Percentiles rank a stretch among this genome's conserved stretches.
Conservation (phyloP, 2,329 filamentous ascomycete species). For the Apiospora sp. region DNA sequence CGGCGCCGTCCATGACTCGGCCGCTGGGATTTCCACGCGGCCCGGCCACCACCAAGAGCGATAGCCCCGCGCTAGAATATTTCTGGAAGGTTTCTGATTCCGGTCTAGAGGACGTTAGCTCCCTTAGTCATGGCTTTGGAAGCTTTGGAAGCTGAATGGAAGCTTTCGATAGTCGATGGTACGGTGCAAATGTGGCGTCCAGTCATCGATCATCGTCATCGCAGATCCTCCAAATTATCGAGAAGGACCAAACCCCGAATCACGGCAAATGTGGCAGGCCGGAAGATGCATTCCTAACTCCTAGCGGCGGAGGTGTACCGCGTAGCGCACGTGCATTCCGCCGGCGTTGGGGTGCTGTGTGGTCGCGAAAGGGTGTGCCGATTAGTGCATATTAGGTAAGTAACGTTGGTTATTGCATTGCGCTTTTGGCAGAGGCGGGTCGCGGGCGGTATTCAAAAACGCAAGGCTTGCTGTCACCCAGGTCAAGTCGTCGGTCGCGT, state of each 20-base stretch:
- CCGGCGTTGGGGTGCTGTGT: background rate
- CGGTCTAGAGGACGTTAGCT: slow-evolving; percentile 3
- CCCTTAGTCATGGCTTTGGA: background rate
- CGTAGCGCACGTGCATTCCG: background rate
- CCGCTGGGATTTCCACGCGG: slow-evolving; percentile 10
- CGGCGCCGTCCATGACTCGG: slow-evolving; percentile 15
- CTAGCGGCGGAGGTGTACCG: background rate
- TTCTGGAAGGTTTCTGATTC: slow-evolving; percentile 8
- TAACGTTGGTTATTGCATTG: background rate
- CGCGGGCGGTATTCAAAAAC: background rate
- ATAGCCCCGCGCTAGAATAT: background rate
- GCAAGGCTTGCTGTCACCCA: background rate
- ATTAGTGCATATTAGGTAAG: background rate
- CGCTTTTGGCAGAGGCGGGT: background rate
- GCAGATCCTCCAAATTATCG: background rate
- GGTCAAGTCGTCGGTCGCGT: background rate
- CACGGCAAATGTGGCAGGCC: background rate
- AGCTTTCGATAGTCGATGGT: background rate
- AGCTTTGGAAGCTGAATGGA: background rate
- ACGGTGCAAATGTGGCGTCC: background rate
- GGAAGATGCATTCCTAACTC: background rate
- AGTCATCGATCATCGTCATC: background rate
- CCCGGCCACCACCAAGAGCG: slow-evolving; percentile 9
- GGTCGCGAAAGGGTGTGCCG: background rate
- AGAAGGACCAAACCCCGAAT: background rate